Evolutionary conservation across 2,329 filamentous ascomycete species (phyloP), one percentile per base, ranked within the genome.

Genomic region (Penicillium janthinellum): DNA sequence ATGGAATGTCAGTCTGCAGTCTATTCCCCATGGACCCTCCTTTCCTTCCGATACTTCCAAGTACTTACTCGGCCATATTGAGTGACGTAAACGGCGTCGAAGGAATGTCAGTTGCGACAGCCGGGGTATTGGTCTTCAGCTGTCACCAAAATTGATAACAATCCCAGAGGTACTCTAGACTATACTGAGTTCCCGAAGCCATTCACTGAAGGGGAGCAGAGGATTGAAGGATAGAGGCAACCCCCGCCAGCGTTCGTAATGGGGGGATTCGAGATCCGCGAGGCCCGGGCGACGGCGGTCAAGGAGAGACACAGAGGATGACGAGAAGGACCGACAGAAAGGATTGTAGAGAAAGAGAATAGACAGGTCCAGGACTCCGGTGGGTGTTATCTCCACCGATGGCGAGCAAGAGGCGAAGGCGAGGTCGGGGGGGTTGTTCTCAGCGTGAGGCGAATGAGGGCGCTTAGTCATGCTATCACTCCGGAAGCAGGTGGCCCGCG

Each of bases 61-160:
- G 38, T 38, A 71, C 75, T 67, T 74, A 77, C 75, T 77, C 75
- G 58, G 75, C 74, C 75, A 77, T 77, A 67, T 56, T 74, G 70
- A 60, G 62, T 67, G 62, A 63, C 64, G 63, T 67, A 63, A 59
- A 66, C 54, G 64, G 65, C 59, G 56, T 63, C 59, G 56, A 66
- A 61, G 52, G 60, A 64, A 59, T 63, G 65, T 63, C 55, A 60
- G 57, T 41, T 56, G 52, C 54, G 50, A 53, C 45, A 15, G 15
- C 44, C n/a, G 28, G 31, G 28, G 51, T 48, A 20, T 47, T 60
- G 20, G n/a, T 58, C 48, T 28, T 41, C 35, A 48, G 35, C 48
- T 54, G 42, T 35, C 42, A 35, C 48, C 48, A 20, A 38, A 22
- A n/a, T 54, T 11, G 47, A 41, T 17, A 60, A 67, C 64, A 61